Evolutionary conservation across 371 early-diverging fungal species (phyloP).

Genomic region (Pancytospora philotis): DNA sequence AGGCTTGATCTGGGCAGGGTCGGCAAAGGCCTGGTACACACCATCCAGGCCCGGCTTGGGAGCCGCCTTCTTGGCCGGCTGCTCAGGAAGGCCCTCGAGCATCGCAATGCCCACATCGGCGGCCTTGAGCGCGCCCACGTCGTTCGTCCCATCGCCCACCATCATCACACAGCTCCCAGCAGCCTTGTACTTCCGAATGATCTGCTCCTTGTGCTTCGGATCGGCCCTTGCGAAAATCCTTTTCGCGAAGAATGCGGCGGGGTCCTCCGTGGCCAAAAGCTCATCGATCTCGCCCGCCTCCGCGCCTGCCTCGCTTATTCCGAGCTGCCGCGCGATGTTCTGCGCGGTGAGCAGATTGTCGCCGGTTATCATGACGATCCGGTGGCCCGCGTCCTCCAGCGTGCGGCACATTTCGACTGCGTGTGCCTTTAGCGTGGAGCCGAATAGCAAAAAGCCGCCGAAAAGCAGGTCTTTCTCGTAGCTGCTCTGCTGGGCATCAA

Average conservation of each 20-base stretch:
- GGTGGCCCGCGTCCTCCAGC: constrained; percentile 79
- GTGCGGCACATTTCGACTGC: constrained; percentile 71
- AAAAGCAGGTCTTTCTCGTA: constrained; percentile 71
- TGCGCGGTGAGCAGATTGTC: constrained; percentile 94
- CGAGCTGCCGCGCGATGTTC: constrained; percentile 85
- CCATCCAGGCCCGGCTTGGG: constrained; percentile 66
- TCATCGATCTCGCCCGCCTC: constrained; percentile 37
- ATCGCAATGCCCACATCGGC: constrained; percentile 96
- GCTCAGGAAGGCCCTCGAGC: constrained; percentile 74
- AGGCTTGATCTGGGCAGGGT: constrained; percentile 74
- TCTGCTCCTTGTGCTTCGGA: constrained; percentile 87
- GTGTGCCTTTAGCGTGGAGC: constrained; percentile 87
- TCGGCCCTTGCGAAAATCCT: constrained; percentile 92
- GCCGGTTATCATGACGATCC: constrained; percentile 97
- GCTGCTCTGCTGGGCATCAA: constrained; percentile 54
- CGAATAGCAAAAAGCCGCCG: constrained; percentile 90
- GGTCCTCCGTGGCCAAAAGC: constrained; percentile 11
- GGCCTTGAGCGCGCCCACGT: constrained; percentile 97
- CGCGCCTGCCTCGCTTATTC: constrained; percentile 62
- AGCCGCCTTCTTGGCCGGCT: constrained; percentile 67
- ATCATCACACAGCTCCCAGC: constrained; percentile 85
- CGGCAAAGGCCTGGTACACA: constrained; percentile 62
- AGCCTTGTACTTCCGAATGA: constrained; percentile 75
- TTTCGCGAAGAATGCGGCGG: constrained; percentile 25
- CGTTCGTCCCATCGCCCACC: constrained; percentile 99